phyloP scores from a whole-genome alignment of 495 filamentous ascomycete genomes.

The Xylaria grammica region DNA sequence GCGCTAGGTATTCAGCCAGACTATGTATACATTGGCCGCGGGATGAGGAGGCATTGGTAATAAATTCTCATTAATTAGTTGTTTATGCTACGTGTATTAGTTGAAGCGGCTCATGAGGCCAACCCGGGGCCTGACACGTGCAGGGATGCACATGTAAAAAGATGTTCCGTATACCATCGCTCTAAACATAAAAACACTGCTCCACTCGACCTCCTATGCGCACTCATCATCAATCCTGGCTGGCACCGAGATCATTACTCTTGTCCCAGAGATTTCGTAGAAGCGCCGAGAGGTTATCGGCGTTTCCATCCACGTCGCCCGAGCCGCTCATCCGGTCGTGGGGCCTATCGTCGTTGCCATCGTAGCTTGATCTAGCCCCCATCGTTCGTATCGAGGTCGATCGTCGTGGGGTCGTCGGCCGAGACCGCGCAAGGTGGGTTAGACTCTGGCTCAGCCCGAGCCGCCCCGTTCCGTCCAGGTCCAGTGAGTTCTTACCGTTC shows the following conservation, averaged over 20 bases:
- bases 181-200: constrained; percentile 4
- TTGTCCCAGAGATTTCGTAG: constrained; percentile 62
- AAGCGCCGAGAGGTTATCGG: constrained; percentile 51
- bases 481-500: constrained; percentile 31
- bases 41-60: neutral
- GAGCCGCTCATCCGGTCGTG: constrained; percentile 48
- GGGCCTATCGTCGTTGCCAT: constrained; percentile 41
- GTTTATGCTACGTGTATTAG: neutral
- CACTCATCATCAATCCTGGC: constrained; percentile 46
- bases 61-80: constrained; percentile 16
- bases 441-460: constrained; percentile 51
- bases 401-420: constrained; percentile 38
- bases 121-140: neutral
- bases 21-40: neutral
- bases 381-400: constrained; percentile 34
- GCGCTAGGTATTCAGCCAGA: neutral
- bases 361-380: constrained; percentile 47
- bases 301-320: constrained; percentile 47
- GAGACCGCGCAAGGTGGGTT: constrained; percentile 28
- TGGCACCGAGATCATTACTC: constrained; percentile 55
- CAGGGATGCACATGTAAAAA: neutral
- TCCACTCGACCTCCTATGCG: neutral
- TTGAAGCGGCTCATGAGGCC: neutral
- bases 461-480: constrained; percentile 32
- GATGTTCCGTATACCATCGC: constrained; percentile 6